A percentile compares a stretch with the other conserved stretches of the same genome.
phyloP scores from a whole-genome alignment of 108 stramenopile species.

The Conticribra weissflogii region DNA sequence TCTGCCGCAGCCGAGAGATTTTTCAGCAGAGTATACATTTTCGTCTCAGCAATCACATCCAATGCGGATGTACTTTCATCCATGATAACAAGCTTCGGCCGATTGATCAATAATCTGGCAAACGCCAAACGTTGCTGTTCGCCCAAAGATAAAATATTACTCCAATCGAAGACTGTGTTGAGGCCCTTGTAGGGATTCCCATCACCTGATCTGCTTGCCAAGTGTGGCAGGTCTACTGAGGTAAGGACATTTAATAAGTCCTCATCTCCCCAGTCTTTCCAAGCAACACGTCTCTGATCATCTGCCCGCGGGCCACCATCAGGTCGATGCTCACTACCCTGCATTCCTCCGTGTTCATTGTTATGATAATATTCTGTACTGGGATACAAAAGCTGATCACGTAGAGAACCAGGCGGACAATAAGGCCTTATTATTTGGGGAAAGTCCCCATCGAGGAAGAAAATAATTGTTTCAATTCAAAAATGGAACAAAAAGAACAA shows the following conservation, averaged over 20 bases:
- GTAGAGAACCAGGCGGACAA: constrained; percentile 76
- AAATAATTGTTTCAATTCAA: not conserved
- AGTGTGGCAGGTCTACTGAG: constrained; percentile 50
- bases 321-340: constrained; percentile 26
- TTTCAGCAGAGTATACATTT: constrained; percentile 69
- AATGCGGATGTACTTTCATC: constrained; percentile 83
- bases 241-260: constrained; percentile 42
- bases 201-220: constrained; percentile 52
- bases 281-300: constrained; percentile 26
- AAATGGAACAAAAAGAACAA: not conserved
- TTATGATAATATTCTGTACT: constrained; percentile 32
- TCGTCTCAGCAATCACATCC: constrained; percentile 67
- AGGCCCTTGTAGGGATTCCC: constrained; percentile 50
- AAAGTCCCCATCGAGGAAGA: too few relatives aligned
- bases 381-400: constrained; percentile 85
- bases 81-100: constrained; percentile 67
- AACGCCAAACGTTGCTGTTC: constrained; percentile 83
- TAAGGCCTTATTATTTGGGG: too few relatives aligned
- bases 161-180: constrained; percentile 64
- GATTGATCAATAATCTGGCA: constrained; percentile 65
- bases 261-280: constrained; percentile 45
- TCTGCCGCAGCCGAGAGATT: constrained; percentile 13
- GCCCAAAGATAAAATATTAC: constrained; percentile 72
- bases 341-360: constrained; percentile 13
- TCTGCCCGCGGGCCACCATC: constrained; percentile 20